phyloP scores from a whole-genome alignment of 345 rosid species.

The Salix suchowensis region DNA sequence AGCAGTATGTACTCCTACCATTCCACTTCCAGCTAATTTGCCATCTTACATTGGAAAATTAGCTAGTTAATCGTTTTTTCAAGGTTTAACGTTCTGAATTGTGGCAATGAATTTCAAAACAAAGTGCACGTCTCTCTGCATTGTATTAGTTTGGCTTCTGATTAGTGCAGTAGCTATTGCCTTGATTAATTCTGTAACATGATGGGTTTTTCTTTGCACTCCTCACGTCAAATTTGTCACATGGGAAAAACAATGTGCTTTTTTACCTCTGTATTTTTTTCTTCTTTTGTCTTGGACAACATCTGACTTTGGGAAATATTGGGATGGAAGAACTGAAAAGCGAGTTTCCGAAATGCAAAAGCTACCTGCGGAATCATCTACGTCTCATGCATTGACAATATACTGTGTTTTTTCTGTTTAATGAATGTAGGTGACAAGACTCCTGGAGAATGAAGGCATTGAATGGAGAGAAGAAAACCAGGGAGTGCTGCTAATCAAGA shows the following conservation, averaged over 20 bases:
- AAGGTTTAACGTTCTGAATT: no score
- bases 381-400: not conserved
- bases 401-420: not conserved
- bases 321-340: not conserved
- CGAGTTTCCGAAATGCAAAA: not conserved
- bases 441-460: constrained; percentile 60
- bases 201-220: no score
- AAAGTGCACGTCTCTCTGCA: no score
- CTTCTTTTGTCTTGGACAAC: not conserved
- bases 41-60: not conserved
- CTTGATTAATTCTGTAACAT: no score
- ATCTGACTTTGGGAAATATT: not conserved
- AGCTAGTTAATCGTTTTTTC: no score
- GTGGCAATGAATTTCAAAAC: no score
- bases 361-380: not conserved
- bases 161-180: no score
- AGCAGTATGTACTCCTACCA: constrained; percentile 45
- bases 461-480: constrained; percentile 69
- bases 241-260: not conserved
- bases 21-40: not conserved
- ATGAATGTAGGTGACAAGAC: constrained; percentile 48
- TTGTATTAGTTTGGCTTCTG: no score
- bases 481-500: constrained; percentile 65
- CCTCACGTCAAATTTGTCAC: not conserved
- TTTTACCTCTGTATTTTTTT: not conserved